phyloP scores from a whole-genome alignment of 164 flowering plant species.

The Piper longum region DNA sequence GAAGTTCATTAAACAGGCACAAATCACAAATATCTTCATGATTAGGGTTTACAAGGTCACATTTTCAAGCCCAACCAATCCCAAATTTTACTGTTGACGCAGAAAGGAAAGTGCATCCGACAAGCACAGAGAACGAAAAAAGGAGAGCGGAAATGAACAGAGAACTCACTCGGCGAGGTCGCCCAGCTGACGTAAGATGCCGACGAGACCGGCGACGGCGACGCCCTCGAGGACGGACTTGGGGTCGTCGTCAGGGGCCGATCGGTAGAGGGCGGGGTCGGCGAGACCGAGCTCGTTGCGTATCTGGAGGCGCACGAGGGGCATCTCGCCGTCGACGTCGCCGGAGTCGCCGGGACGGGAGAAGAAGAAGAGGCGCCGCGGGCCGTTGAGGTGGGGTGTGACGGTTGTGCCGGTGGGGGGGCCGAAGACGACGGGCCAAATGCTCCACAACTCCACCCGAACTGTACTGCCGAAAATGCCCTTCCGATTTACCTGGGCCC shows the following conservation, averaged over 20 bases:
- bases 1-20: too few species aligned
- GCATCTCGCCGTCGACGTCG: constrained; percentile 28
- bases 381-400: too few species aligned
- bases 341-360: too few species aligned
- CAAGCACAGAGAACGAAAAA: not conserved
- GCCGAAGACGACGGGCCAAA: too few species aligned
- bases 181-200: constrained; percentile 85
- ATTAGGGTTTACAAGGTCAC: too few species aligned
- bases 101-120: not conserved
- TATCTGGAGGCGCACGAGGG: constrained; percentile 47
- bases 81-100: not conserved
- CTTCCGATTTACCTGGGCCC: too few species aligned
- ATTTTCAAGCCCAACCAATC: too few species aligned
- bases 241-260: constrained; percentile 53
- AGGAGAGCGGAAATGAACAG: not conserved
- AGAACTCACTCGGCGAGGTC: constrained; percentile 83
- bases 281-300: constrained; percentile 75
- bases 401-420: too few species aligned
- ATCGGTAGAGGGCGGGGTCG: constrained; percentile 40
- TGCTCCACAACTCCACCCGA: too few species aligned
- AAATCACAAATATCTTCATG: too few species aligned
- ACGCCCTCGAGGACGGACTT: constrained; percentile 78
- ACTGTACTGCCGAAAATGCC: too few species aligned
- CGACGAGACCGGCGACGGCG: constrained; percentile 88
- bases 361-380: too few species aligned